Base-by-base conservation (phyloP, 2,329 filamentous ascomycete genomes). In the Alternaria gaisen region DNA sequence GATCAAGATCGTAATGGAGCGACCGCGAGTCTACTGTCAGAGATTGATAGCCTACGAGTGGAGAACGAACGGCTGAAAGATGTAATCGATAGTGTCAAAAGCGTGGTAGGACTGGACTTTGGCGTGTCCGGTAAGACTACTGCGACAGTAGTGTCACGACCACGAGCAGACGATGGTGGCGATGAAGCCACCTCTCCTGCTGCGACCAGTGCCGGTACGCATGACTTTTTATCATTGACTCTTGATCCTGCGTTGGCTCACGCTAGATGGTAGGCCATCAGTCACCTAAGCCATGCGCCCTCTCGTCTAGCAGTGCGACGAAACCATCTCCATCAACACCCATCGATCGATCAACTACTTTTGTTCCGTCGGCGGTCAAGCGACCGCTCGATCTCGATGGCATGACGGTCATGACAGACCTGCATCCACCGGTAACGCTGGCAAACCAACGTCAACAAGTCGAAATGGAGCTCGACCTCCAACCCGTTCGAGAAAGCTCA, bases 51-150 rank as follows among this genome's bases (percentile, higher is more conserved):
- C 4, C 52, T 78, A 14, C 65, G 75, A 51, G 62, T 68, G 14
- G 75, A 78, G 53, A 78, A 78, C n/a, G 74, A 77, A 60, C 68
- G 72, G 16, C 51, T 78, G 26, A 65, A 65, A 54, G 70, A 74
- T 60, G 63, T 76, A 1, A 77, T 77, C n/a, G 74, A 77, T 26
- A 74, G 65, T 30, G 74, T 78, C 30, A 77, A 71, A 55, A 73
- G 64, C 52, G 64, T 76, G 4, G 69, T 78, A 9, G 73, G 75
- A 4, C 46, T 48, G 30, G 59, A 61, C 47, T 68, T 73, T 10
- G 36, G 70, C 2, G 60, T 69, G 40, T 57, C 69, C 5, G 63
- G 69, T 34, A 64, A 57, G 20, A 60, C 24, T 18, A 30, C 60
- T 36, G 46, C 46, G 46, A 22, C 46, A 20, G 22, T 22, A 4